phyloP scores from a whole-genome alignment of 2,329 filamentous ascomycete species.

The Colletotrichum salicis region DNA sequence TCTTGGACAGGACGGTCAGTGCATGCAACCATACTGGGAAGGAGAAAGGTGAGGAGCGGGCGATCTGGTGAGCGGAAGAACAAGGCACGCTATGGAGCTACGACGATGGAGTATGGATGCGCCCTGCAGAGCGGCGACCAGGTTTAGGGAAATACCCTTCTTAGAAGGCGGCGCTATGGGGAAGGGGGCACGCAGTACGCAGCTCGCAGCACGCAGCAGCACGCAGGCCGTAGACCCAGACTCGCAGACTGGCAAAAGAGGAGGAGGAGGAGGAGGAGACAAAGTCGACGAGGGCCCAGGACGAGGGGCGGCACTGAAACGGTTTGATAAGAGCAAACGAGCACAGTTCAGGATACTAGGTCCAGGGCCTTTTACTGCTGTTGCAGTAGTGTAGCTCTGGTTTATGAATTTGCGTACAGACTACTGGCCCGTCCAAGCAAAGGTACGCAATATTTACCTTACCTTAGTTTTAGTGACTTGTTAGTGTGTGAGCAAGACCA shows the following conservation, averaged over 20 bases:
- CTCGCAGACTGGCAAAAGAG: background rate
- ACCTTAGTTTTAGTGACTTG: background rate
- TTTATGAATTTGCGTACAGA: constrained; percentile 30
- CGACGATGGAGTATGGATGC: constrained; percentile 38
- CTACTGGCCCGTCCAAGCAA: background rate
- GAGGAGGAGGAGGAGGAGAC: constrained; percentile 9
- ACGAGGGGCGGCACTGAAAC: constrained; percentile 33
- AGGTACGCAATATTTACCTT: background rate
- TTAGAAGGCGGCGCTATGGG: constrained; percentile 37
- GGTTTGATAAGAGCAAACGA: constrained; percentile 36
- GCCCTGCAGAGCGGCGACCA: constrained; percentile 34
- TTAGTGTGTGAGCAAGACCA: background rate
- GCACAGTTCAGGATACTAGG: constrained; percentile 22
- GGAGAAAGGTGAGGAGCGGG: constrained; percentile 53
- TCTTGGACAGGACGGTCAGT: constrained; percentile 42
- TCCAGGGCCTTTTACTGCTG: constrained; percentile 12
- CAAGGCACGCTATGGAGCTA: constrained; percentile 35
- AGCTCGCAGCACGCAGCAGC: background rate
- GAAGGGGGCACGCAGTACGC: constrained; percentile 9
- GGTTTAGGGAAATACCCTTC: constrained; percentile 35
- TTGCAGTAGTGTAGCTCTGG: constrained; percentile 17
- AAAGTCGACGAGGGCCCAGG: constrained; percentile 20
- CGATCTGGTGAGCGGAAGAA: constrained; percentile 47
- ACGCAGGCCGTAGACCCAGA: background rate
- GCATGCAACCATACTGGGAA: constrained; percentile 61